phyloP scores from a whole-genome alignment of 306 rosid genomes.

The Biancaea sappan region DNA sequence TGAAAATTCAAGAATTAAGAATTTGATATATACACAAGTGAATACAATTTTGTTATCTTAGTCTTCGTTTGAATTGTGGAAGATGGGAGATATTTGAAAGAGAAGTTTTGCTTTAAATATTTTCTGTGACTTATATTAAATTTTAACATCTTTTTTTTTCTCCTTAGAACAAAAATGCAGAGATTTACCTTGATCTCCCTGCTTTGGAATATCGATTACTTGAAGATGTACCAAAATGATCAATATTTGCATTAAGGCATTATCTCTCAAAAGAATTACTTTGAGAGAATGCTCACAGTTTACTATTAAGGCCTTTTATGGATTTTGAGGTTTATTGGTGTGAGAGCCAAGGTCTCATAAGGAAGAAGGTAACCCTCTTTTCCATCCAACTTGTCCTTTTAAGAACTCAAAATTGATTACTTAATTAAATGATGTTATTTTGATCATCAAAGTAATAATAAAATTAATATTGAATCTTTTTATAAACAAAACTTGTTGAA shows the following conservation, averaged over 20 bases:
- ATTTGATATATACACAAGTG: background rate
- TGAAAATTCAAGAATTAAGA: background rate
- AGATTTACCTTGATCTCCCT: slow-evolving; percentile 22
- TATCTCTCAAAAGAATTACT: background rate
- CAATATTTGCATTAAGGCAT: background rate
- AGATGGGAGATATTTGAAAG: slow-evolving; percentile 2
- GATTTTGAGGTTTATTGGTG: background rate
- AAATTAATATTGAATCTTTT: no score
- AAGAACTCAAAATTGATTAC: background rate
- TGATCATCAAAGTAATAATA: no score
- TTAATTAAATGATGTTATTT: no score
- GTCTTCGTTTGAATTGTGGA: no score
- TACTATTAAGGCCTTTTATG: background rate
- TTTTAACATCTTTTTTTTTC: slow-evolving; percentile 16
- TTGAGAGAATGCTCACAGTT: background rate
- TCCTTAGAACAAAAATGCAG: background rate
- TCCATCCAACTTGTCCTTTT: no score
- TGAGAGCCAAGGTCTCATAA: background rate
- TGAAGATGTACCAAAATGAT: background rate
- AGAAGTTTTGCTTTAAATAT: background rate
- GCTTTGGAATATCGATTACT: background rate
- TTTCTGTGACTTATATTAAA: background rate
- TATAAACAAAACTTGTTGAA: no score
- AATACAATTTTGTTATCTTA: no score
- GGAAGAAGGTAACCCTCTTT: background rate